A percentile compares a stretch with the other conserved stretches of the same genome.
Evolutionary conservation across 192 early-diverging fungal species (phyloP).

Genomic region (Dimargaris verticillata): DNA sequence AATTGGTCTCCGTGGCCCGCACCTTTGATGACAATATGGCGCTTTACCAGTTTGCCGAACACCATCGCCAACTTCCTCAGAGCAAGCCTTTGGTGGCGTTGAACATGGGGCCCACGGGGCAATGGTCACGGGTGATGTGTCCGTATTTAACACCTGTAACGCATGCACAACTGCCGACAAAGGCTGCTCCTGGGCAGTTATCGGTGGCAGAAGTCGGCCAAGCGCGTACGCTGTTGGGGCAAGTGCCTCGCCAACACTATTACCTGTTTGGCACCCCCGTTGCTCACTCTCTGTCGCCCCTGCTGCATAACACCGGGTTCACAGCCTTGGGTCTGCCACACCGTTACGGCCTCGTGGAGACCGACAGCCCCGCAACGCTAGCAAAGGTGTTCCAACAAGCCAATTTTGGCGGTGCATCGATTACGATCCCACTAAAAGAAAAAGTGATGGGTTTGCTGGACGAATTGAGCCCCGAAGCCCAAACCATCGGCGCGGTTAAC

Average conservation of each 20-base stretch:
- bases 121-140: conserved; percentile 78
- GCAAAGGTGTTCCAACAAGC: conserved; percentile 15
- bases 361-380: conserved; percentile 22
- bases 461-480: conserved; percentile 54
- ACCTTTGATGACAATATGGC: conserved; percentile 68
- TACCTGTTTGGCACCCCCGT: conserved; percentile 87
- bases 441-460: conserved; percentile 62
- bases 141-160: conserved; percentile 88
- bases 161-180: conserved; percentile 53
- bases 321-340: conserved; percentile 67
- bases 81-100: conserved; percentile 73
- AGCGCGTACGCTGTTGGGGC: conserved; percentile 49
- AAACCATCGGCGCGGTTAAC: conserved; percentile 88
- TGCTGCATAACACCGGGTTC: conserved; percentile 88
- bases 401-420: conserved; percentile 82
- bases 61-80: background rate
- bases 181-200: conserved; percentile 90
- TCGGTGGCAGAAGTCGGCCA: conserved; percentile 60
- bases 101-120: conserved; percentile 86
- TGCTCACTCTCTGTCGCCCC: conserved; percentile 73
- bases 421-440: conserved; percentile 93
- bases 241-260: conserved; percentile 46
- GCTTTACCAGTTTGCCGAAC: conserved; percentile 48
- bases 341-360: conserved; percentile 59
- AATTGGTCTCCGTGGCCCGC: conserved; percentile 73